Evolutionary conservation across 2,329 filamentous ascomycete species (phyloP).

Genomic region (Talaromyces piceae): DNA sequence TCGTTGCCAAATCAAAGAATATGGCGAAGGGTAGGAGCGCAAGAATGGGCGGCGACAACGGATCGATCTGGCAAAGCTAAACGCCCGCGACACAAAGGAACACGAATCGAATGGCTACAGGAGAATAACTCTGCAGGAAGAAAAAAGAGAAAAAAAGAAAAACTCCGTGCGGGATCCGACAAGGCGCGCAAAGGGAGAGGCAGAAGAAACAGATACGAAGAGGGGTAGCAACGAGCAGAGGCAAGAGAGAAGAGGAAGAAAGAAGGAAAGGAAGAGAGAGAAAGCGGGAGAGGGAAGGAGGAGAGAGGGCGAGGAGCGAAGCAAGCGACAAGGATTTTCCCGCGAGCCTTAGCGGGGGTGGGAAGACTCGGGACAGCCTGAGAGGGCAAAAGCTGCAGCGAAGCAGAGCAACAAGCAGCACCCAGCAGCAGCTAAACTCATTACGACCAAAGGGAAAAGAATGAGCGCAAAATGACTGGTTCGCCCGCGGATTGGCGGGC

Average conservation of each 20-base stretch:
- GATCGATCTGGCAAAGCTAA: conserved; percentile 7
- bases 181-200: conserved; percentile 11
- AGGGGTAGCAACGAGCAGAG: no score
- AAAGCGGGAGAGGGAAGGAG: conserved; percentile 1
- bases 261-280: conserved; percentile 5
- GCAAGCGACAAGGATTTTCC: conserved; percentile 1
- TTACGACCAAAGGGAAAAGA: background rate
- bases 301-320: background rate
- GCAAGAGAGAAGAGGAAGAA: conserved; percentile 14
- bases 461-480: background rate
- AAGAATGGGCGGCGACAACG: background rate
- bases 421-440: no score
- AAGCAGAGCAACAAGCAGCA: no score
- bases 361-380: background rate
- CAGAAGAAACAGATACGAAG: conserved; percentile 13
- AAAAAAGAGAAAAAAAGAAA: conserved; percentile 16
- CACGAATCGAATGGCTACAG: conserved; percentile 15
- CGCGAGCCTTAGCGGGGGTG: background rate
- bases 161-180: conserved; percentile 7
- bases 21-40: background rate
- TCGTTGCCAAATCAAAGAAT: conserved; percentile 2
- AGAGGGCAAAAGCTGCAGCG: no score
- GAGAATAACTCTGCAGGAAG: conserved; percentile 20
- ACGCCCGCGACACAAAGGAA: conserved; percentile 20
- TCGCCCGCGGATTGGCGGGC: background rate